A percentile compares a stretch with the other conserved stretches of the same genome.
These are phyloP conservation scores for Bipolaris zeicola DNA, from an alignment of 2,329 filamentous ascomycete species.

Conservation along the genomic window DNA sequence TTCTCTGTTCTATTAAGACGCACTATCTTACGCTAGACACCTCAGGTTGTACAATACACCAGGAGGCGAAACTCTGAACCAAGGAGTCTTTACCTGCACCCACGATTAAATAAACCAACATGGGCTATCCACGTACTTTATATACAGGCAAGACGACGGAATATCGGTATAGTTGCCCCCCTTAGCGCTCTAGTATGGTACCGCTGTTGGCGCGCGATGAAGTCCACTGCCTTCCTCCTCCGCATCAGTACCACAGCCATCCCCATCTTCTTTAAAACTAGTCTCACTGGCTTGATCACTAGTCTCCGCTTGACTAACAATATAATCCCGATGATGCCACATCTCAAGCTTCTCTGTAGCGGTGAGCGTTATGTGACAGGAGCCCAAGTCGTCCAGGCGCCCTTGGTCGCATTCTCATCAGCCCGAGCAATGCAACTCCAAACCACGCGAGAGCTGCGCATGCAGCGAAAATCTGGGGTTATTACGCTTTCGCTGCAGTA, in stretches of 20 bases:
- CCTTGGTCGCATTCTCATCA: neutral
- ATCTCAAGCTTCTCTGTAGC: neutral
- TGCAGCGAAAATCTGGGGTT: slow-evolving; percentile 7
- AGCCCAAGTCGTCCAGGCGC: neutral
- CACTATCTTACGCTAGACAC: no score
- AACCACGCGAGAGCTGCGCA: slow-evolving; percentile 22
- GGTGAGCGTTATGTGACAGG: slow-evolving; percentile 8
- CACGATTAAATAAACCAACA: neutral
- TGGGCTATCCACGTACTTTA: neutral
- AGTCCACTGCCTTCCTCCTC: neutral
- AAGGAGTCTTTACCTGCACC: neutral
- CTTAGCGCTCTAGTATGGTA: neutral
- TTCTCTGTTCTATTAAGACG: no score
- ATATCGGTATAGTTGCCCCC: neutral
- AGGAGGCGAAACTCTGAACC: no score
- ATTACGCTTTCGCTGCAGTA: neutral
- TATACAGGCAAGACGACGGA: neutral
- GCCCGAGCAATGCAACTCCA: slow-evolving; percentile 8
- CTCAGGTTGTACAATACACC: no score
- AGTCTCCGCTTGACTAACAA: neutral
- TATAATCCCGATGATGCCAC: neutral
- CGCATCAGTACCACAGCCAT: neutral
- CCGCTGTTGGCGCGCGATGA: neutral
- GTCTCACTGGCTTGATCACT: neutral
- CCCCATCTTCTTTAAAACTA: neutral